A percentile compares a stretch with the other conserved stretches of the same genome.
phyloP scores from a whole-genome alignment of 2,329 filamentous ascomycete genomes.

The Mycosphaerelloides madeirae region DNA sequence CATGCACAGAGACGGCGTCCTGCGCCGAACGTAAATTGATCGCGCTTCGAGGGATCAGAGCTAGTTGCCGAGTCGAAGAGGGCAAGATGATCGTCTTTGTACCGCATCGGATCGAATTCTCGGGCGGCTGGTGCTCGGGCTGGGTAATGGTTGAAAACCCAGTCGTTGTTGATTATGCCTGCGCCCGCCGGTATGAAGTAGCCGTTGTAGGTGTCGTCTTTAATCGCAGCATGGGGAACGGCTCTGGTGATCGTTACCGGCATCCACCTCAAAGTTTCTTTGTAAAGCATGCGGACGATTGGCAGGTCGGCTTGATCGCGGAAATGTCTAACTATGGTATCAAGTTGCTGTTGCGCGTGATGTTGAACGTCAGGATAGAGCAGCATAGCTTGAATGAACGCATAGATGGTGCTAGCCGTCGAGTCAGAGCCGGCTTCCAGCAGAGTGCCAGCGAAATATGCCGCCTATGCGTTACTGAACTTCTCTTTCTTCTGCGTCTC shows the following conservation, averaged over 20 bases:
- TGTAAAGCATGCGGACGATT: constrained; percentile 17
- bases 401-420: constrained; percentile 30
- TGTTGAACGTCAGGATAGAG: constrained; percentile 18
- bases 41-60: constrained; percentile 17
- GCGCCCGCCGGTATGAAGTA: constrained; percentile 25
- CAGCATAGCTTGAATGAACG: constrained; percentile 33
- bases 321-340: constrained; percentile 17
- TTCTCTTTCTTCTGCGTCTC: constrained; percentile 23
- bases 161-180: constrained; percentile 24
- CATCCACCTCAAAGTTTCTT: constrained; percentile 21
- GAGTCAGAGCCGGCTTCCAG: constrained; percentile 43
- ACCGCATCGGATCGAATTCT: constrained; percentile 23
- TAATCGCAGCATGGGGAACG: constrained; percentile 22
- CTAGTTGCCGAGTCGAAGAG: constrained; percentile 28
- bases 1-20: constrained; percentile 31
- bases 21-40: constrained; percentile 27
- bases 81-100: constrained; percentile 19
- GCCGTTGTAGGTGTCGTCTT: constrained; percentile 26
- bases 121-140: constrained; percentile 13
- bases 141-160: too few species aligned
- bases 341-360: constrained; percentile 20
- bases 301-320: constrained; percentile 16
- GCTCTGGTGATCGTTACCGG: constrained; percentile 14
- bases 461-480: constrained; percentile 22
- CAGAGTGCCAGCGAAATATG: constrained; percentile 33